phyloP scores from a whole-genome alignment of 2,329 filamentous ascomycete genomes.

The Neofusicoccum umdonicola region DNA sequence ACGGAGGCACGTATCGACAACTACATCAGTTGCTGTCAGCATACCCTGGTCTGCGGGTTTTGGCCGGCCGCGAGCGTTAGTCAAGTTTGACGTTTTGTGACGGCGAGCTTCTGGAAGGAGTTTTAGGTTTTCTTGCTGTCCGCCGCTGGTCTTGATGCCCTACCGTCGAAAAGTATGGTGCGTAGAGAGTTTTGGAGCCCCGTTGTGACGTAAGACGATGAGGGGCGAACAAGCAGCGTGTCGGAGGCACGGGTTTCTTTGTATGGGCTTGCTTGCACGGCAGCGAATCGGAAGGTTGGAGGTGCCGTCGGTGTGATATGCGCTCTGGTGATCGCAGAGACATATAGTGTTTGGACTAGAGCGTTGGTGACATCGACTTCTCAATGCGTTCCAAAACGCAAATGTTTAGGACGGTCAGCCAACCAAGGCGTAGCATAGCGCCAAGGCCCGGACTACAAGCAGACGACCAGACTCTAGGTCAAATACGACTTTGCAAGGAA shows the following conservation, averaged over 20 bases:
- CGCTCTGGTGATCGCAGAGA: not conserved
- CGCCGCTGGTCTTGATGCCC: not conserved
- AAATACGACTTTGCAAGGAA: not conserved
- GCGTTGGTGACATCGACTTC: not conserved
- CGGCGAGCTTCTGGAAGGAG: slow-evolving; percentile 1
- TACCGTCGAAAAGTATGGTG: not conserved
- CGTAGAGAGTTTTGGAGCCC: not conserved
- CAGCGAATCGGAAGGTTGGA: not conserved
- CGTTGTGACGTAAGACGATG: not conserved
- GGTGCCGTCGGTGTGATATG: not conserved
- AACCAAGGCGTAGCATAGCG: not conserved
- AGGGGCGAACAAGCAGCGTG: not conserved
- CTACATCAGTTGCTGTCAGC: not conserved
- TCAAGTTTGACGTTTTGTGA: not conserved
- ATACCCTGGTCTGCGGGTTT: not conserved
- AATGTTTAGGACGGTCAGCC: not conserved
- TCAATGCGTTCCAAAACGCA: slow-evolving; percentile 1
- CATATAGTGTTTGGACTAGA: slow-evolving; percentile 10
- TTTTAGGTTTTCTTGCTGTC: not conserved
- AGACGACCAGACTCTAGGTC: not conserved
- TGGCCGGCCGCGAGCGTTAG: not conserved
- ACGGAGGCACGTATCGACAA: not conserved
- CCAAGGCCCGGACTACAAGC: not conserved
- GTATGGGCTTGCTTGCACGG: not conserved
- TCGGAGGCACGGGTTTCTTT: not conserved